Percentiles rank a stretch among this genome's conserved stretches.
These are phyloP conservation scores for Flagelloscypha sp. DNA, from an alignment of 768 basidiomycete species.

Conservation along the genomic window DNA sequence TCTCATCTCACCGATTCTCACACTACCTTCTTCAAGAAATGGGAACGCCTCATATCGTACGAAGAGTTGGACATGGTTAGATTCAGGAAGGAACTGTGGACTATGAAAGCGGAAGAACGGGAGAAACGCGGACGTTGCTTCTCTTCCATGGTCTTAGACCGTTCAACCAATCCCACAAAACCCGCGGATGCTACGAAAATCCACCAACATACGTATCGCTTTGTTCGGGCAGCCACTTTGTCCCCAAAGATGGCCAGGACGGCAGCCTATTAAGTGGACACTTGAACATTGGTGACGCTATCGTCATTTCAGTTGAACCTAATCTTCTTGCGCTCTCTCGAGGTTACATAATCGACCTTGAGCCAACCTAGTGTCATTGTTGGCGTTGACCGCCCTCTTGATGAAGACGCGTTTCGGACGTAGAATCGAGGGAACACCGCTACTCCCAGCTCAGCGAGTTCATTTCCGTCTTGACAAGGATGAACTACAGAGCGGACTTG, in stretches of 20 bases:
- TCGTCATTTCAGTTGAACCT: conserved; percentile 84
- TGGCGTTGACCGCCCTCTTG: conserved; percentile 78
- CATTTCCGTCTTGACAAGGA: conserved; percentile 91
- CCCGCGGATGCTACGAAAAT: conserved; percentile 42
- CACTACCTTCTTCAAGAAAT: conserved; percentile 74
- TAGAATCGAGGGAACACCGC: too few species aligned
- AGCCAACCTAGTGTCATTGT: conserved; percentile 55
- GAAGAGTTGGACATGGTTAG: conserved; percentile 85
- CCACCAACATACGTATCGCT: conserved; percentile 73
- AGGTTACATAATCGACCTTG: conserved; percentile 75
- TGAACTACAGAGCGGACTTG: conserved; percentile 81
- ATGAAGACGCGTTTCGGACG: conserved; percentile 36
- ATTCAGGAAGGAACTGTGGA: conserved; percentile 92
- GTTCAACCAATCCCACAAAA: conserved; percentile 22
- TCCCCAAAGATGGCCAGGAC: too few species aligned
- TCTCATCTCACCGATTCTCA: conserved; percentile 67
- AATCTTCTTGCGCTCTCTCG: conserved; percentile 75
- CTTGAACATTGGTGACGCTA: conserved; percentile 70
- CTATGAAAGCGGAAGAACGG: conserved; percentile 71
- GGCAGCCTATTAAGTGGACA: conserved; percentile 61
- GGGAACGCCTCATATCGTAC: conserved; percentile 76
- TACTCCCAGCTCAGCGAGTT: conserved; percentile 18
- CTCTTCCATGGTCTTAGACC: conserved; percentile 63
- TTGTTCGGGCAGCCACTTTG: conserved; percentile 31
- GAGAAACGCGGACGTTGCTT: conserved; percentile 83